A percentile compares a stretch with the other conserved stretches of the same genome.
phyloP scores from a whole-genome alignment of 176 grass and related monocot genomes.

The Oryza coarctata region DNA sequence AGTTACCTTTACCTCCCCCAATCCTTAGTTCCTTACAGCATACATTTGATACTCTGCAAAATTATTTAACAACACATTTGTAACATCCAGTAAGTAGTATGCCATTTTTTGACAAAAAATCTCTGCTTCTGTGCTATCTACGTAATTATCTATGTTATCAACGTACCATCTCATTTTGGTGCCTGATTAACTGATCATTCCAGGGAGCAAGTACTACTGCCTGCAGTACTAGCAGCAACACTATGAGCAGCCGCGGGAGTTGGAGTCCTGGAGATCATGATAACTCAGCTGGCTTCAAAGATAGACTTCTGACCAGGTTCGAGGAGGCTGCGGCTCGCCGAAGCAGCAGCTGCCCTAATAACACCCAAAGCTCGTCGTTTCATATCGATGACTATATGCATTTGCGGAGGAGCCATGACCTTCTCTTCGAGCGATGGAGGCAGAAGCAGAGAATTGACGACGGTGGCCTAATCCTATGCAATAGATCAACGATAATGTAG shows the following conservation, averaged over 20 bases:
- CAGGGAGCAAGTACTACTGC: conserved; percentile 52
- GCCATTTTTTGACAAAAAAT: background rate
- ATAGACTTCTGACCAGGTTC: conserved; percentile 33
- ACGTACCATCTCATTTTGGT: background rate
- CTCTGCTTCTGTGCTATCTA: background rate
- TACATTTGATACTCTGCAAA: background rate
- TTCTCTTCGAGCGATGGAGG: conserved; percentile 64
- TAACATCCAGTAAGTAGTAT: background rate
- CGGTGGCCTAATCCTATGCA: conserved; percentile 63
- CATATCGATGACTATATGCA: conserved; percentile 72
- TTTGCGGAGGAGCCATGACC: conserved; percentile 51
- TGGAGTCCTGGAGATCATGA: conserved; percentile 61
- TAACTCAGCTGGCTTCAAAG: conserved; percentile 33
- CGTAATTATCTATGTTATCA: background rate
- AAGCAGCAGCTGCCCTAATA: conserved; percentile 35
- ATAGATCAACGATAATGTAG: conserved; percentile 51
- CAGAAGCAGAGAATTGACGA: conserved; percentile 62
- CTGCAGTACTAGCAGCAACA: conserved; percentile 36
- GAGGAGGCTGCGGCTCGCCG: conserved; percentile 19
- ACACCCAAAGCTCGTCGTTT: conserved; percentile 37
- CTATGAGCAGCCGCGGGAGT: conserved; percentile 63
- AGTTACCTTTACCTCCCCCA: background rate
- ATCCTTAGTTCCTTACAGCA: background rate
- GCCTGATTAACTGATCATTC: conserved; percentile 17
- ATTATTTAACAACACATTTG: background rate